Base-by-base conservation (phyloP, 1,139 yeast species). In the Blastobotrys ciferrii region DNA sequence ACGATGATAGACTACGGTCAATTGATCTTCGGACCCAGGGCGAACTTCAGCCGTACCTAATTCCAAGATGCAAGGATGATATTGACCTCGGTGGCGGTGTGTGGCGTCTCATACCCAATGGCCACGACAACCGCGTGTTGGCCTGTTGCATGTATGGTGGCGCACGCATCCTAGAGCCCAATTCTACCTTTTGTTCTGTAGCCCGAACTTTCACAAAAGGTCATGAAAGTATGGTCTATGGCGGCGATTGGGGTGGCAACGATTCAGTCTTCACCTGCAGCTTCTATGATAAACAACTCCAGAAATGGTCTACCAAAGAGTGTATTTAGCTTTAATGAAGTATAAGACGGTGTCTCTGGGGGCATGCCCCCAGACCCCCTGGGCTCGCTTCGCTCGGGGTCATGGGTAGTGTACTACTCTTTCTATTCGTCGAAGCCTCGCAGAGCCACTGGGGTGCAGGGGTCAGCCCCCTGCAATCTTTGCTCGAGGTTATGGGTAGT, bases 111-210 rank as follows among this genome's bases (percentile, higher is more conserved):
- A 69, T 82, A 1, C 96, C 96, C 1, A 71, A 77, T 33, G 82
- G 84, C 0, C 49, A 54, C 1, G 56, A 57, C 2, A 60, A 62
- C 11, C 53, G 51, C 3, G 58, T 91, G 0, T 69, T 91, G 47
- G 81, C 82, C 0, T 91, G 98, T 62, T 88, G 97, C 62, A 92
- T 92, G 98, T 91, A 92, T 60, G 92, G 88, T 58, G 98, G 98
- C 12, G 96, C 96, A 0, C 73, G 91, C 49, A 71, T 89, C 1
- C 67, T 87, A 0, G 54, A 59, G 14, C 61, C 71, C 1, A 53
- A 53, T 9, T 64, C 64, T 66, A 71, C 4, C 74, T 77, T 33
- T 33, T 13, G 13, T 11, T 67, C 70, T 9, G 78, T 84, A 0
- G 60, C 64, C 2, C 66, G 72, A 19, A 77, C 75, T 53, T 78